phyloP scores from a whole-genome alignment of 2,329 filamentous ascomycete genomes.

The Thyridium curvatum region DNA sequence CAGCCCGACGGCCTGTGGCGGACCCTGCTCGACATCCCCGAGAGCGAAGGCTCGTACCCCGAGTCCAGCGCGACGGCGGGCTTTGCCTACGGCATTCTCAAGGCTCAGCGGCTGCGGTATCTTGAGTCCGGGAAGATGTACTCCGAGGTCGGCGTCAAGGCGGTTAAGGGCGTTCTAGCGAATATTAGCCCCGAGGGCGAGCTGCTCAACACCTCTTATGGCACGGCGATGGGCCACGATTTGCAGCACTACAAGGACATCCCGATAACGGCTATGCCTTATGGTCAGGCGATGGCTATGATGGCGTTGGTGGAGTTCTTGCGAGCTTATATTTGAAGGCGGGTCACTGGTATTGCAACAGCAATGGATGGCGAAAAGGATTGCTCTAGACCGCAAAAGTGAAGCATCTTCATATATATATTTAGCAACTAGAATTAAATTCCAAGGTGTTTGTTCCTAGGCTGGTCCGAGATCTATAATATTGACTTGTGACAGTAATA shows the following conservation, averaged over 20 bases:
- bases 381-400: too few relatives aligned
- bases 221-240: conserved; percentile 68
- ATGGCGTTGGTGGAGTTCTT: conserved; percentile 73
- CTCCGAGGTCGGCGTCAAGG: conserved; percentile 54
- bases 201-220: conserved; percentile 68
- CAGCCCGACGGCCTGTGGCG: conserved; percentile 57
- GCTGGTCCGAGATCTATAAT: too few relatives aligned
- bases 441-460: too few relatives aligned
- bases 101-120: conserved; percentile 64
- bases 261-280: conserved; percentile 72
- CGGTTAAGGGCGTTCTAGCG: conserved; percentile 59
- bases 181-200: conserved; percentile 64
- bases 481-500: too few relatives aligned
- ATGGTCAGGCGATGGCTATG: conserved; percentile 79
- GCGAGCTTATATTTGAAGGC: conserved; percentile 41
- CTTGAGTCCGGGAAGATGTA: conserved; percentile 49
- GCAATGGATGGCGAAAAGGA: too few relatives aligned
- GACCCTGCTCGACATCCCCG: conserved; percentile 64
- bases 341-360: too few relatives aligned
- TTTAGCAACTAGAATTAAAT: too few relatives aligned
- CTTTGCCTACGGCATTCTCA: conserved; percentile 75
- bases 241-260: conserved; percentile 76
- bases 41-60: conserved; percentile 62
- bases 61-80: conserved; percentile 76
- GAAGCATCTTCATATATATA: too few relatives aligned